A percentile compares a stretch with the other conserved stretches of the same genome.
Evolutionary conservation across 2,329 filamentous ascomycete species (phyloP).

Genomic region (Colletotrichum navitas): DNA sequence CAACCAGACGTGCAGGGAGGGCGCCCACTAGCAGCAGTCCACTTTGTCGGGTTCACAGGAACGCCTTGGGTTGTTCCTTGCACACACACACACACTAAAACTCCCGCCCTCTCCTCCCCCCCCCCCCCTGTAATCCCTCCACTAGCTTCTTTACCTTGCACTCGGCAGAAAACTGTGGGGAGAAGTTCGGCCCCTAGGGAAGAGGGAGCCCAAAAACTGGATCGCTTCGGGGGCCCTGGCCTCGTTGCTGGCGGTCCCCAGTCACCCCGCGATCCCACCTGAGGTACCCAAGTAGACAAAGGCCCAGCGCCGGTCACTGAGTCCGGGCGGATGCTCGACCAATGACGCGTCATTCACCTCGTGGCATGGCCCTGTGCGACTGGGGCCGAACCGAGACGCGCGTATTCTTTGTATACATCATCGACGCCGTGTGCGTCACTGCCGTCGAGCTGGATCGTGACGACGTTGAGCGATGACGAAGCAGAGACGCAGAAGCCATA

Average conservation of each 20-base stretch:
- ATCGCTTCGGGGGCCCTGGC: not conserved
- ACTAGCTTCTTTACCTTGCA: not conserved
- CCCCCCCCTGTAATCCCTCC: not conserved
- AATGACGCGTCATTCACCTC: not conserved
- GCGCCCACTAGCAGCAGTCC: not conserved
- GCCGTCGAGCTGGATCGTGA: not conserved
- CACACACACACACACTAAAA: not conserved
- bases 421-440: not conserved
- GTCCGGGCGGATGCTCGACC: constrained; percentile 11
- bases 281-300: not conserved
- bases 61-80: not conserved
- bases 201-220: constrained; percentile 8
- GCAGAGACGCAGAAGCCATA: not conserved
- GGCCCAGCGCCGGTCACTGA: not conserved
- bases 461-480: not conserved
- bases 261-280: constrained; percentile 1
- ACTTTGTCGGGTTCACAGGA: not conserved
- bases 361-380: not conserved
- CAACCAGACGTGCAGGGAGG: constrained; percentile 9
- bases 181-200: not conserved
- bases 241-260: not conserved
- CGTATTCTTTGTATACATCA: constrained; percentile 1
- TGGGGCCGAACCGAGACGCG: constrained; percentile 18
- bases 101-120: too few relatives aligned
- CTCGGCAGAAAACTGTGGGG: not conserved